phyloP scores from a whole-genome alignment of 2,329 filamentous ascomycete species.

The Metarhizium album region DNA sequence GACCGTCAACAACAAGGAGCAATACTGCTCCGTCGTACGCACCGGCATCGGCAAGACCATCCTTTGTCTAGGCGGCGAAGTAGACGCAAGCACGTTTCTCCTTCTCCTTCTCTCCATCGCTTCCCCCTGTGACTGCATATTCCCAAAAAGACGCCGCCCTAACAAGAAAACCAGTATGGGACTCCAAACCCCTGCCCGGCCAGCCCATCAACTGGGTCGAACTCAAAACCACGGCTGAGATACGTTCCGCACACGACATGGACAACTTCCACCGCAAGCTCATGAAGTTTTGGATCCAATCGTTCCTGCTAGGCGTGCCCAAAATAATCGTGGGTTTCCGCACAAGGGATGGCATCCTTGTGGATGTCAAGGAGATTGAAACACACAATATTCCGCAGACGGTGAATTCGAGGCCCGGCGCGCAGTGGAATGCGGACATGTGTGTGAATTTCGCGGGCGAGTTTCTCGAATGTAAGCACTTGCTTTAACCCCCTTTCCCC shows the following conservation, averaged over 20 bases:
- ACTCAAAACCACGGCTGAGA: slow-evolving; percentile 77
- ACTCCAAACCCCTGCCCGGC: slow-evolving; percentile 59
- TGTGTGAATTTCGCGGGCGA: slow-evolving; percentile 82
- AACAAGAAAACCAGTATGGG: slow-evolving; percentile 52
- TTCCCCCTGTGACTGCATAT: not conserved
- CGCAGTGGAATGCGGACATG: slow-evolving; percentile 80
- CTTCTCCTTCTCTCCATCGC: too few species aligned
- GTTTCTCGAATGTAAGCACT: slow-evolving; percentile 62
- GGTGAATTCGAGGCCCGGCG: slow-evolving; percentile 54
- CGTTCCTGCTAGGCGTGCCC: slow-evolving; percentile 84
- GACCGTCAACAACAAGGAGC: slow-evolving; percentile 76
- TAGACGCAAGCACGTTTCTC: slow-evolving; percentile 59
- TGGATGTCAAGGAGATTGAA: slow-evolving; percentile 64
- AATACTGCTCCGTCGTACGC: slow-evolving; percentile 90
- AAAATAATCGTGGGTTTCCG: slow-evolving; percentile 88
- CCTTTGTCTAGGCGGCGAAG: slow-evolving; percentile 81
- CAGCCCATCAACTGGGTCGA: slow-evolving; percentile 86
- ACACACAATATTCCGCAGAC: slow-evolving; percentile 69
- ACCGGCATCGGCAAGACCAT: slow-evolving; percentile 71
- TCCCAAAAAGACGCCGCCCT: not conserved
- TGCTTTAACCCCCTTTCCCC: not conserved
- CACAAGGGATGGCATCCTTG: slow-evolving; percentile 58
- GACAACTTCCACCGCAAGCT: slow-evolving; percentile 79
- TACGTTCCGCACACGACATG: slow-evolving; percentile 56
- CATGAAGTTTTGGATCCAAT: slow-evolving; percentile 94